Evolutionary conservation across 2,329 filamentous ascomycete genomes (phyloP).

Genomic region (Trichoderma pleuroti): DNA sequence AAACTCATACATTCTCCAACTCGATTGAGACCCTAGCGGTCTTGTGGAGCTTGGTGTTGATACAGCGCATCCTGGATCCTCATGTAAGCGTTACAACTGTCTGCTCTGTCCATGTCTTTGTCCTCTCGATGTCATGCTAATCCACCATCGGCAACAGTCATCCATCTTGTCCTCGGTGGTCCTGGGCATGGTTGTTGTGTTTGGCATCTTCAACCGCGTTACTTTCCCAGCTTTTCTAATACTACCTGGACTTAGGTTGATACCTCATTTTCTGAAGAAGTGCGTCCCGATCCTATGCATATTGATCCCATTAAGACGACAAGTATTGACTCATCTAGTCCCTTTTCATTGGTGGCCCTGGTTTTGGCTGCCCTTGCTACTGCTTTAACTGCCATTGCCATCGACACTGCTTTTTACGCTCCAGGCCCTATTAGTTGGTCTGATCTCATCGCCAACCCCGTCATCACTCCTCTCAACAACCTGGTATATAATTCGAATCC

Average conservation of each 20-base stretch:
- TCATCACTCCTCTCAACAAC: slow-evolving; percentile 76
- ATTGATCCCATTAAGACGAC: not conserved
- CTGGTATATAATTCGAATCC: slow-evolving; percentile 69
- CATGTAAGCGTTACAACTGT: slow-evolving; percentile 53
- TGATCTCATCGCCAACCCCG: slow-evolving; percentile 60
- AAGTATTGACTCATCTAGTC: slow-evolving; percentile 39
- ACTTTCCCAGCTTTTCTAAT: slow-evolving; percentile 93
- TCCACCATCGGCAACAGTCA: slow-evolving; percentile 59
- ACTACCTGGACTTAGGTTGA: slow-evolving; percentile 75
- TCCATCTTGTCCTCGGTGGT: slow-evolving; percentile 72
- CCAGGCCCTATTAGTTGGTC: slow-evolving; percentile 60
- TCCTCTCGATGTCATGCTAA: slow-evolving; percentile 24
- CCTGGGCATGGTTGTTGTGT: slow-evolving; percentile 75
- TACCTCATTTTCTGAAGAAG: slow-evolving; percentile 83
- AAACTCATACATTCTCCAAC: slow-evolving; percentile 98
- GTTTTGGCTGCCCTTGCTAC: slow-evolving; percentile 64
- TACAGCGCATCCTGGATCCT: slow-evolving; percentile 76
- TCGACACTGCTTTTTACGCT: slow-evolving; percentile 84
- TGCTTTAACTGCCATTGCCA: slow-evolving; percentile 66
- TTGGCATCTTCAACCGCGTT: slow-evolving; percentile 93
- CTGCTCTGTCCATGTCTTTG: not conserved
- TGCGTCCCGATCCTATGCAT: slow-evolving; percentile 40
- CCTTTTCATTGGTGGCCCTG: slow-evolving; percentile 60
- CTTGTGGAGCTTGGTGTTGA: slow-evolving; percentile 88
- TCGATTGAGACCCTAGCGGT: slow-evolving; percentile 92